These are phyloP conservation scores for Colletotrichum eleusines DNA, from an alignment of 2,329 filamentous ascomycete genomes.

Conservation along the genomic window DNA sequence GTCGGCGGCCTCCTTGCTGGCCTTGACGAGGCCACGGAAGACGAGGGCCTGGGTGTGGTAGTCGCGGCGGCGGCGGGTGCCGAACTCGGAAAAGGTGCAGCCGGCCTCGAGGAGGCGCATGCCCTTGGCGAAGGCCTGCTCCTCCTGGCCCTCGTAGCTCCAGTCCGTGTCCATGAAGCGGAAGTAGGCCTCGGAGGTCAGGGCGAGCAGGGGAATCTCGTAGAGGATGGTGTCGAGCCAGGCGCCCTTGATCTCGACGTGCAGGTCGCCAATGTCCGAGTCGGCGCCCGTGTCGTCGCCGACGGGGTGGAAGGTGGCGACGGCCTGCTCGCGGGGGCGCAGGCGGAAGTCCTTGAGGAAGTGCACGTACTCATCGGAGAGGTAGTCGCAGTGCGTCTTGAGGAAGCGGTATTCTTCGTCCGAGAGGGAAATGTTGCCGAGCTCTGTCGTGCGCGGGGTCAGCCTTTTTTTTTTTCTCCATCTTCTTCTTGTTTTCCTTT, in stretches of 20 bases:
- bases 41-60: slow-evolving; percentile 96
- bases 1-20: slow-evolving; percentile 76
- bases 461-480: not conserved
- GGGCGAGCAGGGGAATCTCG: slow-evolving; percentile 91
- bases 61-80: slow-evolving; percentile 87
- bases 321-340: slow-evolving; percentile 83
- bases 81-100: slow-evolving; percentile 94
- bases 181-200: slow-evolving; percentile 97
- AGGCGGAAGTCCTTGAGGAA: slow-evolving; percentile 88
- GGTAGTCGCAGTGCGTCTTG: slow-evolving; percentile 81
- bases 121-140: slow-evolving; percentile 87
- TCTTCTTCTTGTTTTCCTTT: too few relatives aligned
- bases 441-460: slow-evolving; percentile 63
- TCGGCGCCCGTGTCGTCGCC: slow-evolving; percentile 71
- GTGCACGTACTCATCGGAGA: slow-evolving; percentile 80
- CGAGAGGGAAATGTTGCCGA: slow-evolving; percentile 84
- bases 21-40: slow-evolving; percentile 85
- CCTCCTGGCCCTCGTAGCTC: slow-evolving; percentile 87
- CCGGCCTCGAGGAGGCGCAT: slow-evolving; percentile 81
- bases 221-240: slow-evolving; percentile 98
- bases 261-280: slow-evolving; percentile 78
- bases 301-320: slow-evolving; percentile 72
- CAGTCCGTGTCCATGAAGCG: slow-evolving; percentile 95
- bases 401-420: slow-evolving; percentile 86
- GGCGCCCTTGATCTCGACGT: slow-evolving; percentile 81